Evolutionary conservation across 2,329 filamentous ascomycete species (phyloP), one percentile per base, ranked within the genome.

Genomic region (Aureobasidium mangrovei): DNA sequence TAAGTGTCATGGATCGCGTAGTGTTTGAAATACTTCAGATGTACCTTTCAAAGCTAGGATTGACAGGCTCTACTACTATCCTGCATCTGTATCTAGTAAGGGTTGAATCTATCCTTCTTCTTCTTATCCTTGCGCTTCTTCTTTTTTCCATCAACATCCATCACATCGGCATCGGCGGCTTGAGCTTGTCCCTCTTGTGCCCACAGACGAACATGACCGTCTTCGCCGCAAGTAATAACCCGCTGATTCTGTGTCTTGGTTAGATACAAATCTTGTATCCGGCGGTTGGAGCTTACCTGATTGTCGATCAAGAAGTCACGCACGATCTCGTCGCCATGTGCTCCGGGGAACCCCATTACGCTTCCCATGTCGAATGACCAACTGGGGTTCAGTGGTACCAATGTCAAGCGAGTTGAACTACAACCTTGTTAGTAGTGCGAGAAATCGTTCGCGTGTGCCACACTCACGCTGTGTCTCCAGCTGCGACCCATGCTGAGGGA

Each of bases 171-270:
- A 4, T 18, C 52, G 7, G 29, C 57, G 8, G 35, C 44, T 18
- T 32, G 36, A 6, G 47, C 5, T 12, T 40, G 38, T 24, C 41
- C 51, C 4, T 46, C 57, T 33, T 59, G 58, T 54, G 65, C 68
- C 74, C 74, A 77, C 1, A 70, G 66, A 45, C 70, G 69, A 31
- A 77, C 65, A 4, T 63, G 63, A 7, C 74, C 72, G 58, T 77
- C 74, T 62, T 77, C 74, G n/a, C 74, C 74, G 58, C 72, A 74
- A 10, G 69, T 76, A 58, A 71, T 72, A n/a, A 70, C 67, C 7
- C 55, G 12, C 26, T 54, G 47, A 31, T 55, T 46, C 48, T 57
- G 27, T 33, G 5, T 10, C 12, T 28, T 7, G 28, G 8, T 24
- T 33, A 33, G 4, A 7, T 2, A 3, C 9, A 18, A 7, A 7